These are phyloP conservation scores for Neospermospora avenae DNA, from an alignment of 2,329 filamentous ascomycete species.

Conservation along the genomic window DNA sequence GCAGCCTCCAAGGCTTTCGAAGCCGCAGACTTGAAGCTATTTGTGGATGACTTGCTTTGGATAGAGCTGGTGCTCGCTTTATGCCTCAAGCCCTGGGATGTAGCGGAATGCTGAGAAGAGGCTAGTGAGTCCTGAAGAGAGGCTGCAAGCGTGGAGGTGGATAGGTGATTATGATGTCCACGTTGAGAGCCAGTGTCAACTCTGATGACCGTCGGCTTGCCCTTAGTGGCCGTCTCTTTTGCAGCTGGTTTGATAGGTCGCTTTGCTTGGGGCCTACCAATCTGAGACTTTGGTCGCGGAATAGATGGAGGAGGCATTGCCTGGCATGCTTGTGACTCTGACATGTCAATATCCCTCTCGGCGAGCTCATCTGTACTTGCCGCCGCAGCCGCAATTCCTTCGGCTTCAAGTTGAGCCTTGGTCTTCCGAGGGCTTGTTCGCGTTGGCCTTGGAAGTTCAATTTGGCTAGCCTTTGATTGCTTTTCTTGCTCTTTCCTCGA, in stretches of 20 bases:
- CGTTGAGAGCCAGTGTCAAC: constrained; percentile 67
- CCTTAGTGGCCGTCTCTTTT: constrained; percentile 56
- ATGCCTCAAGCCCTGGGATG: constrained; percentile 49
- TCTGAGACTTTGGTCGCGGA: constrained; percentile 48
- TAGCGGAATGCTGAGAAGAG: constrained; percentile 43
- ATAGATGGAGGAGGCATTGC: constrained; percentile 60
- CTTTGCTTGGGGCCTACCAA: constrained; percentile 49
- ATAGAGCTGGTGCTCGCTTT: constrained; percentile 56
- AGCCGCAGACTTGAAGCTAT: constrained; percentile 64
- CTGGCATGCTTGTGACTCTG: constrained; percentile 44
- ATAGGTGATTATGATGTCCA: constrained; percentile 58
- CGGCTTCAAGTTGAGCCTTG: constrained; percentile 37
- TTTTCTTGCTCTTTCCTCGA: constrained; percentile 53
- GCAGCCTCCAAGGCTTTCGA: constrained; percentile 72
- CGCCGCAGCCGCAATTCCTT: constrained; percentile 33
- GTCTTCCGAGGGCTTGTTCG: constrained; percentile 52
- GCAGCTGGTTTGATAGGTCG: constrained; percentile 56
- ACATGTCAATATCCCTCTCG: constrained; percentile 52
- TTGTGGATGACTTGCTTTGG: constrained; percentile 40
- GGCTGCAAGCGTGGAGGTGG: constrained; percentile 55
- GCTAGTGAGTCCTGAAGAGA: constrained; percentile 54
- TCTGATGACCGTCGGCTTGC: constrained; percentile 67
- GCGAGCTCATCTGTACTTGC: constrained; percentile 35
- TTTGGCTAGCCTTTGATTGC: constrained; percentile 34
- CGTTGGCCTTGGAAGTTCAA: constrained; percentile 42